phyloP scores from a whole-genome alignment of 2,329 filamentous ascomycete genomes.

The Colletotrichum graminicola region DNA sequence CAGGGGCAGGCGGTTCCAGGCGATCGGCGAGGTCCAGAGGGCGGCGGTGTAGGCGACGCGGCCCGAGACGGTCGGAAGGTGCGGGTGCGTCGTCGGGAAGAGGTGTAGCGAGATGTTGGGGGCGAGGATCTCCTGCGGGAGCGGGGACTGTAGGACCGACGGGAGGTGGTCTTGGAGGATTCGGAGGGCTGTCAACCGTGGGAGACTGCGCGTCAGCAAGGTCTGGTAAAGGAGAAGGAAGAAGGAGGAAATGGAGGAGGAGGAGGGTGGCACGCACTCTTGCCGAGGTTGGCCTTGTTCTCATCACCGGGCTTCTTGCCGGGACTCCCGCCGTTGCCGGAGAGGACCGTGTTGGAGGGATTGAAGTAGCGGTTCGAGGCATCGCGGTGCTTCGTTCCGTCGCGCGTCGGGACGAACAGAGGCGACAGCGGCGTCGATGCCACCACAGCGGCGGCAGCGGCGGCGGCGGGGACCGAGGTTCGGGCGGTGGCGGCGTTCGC shows the following conservation, averaged over 20 bases:
- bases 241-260: background rate
- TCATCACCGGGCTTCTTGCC: constrained; percentile 60
- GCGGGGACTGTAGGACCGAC: constrained; percentile 73
- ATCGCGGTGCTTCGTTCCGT: constrained; percentile 9
- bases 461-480: background rate
- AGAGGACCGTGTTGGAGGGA: constrained; percentile 32
- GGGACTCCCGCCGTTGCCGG: constrained; percentile 17
- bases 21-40: constrained; percentile 94
- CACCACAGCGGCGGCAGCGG: background rate
- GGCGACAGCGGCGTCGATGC: background rate
- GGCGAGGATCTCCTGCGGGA: constrained; percentile 81
- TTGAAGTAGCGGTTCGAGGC: constrained; percentile 39
- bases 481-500: constrained; percentile 1
- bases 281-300: constrained; percentile 73
- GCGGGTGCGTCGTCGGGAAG: constrained; percentile 83
- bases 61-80: constrained; percentile 92
- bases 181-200: constrained; percentile 66
- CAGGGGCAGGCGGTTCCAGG: constrained; percentile 93
- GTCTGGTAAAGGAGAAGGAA: background rate
- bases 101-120: constrained; percentile 79
- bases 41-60: constrained; percentile 89
- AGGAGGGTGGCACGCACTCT: constrained; percentile 61
- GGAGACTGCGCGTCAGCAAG: constrained; percentile 7
- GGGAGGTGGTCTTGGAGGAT: constrained; percentile 76
- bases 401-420: constrained; percentile 20